These are phyloP conservation scores for Scheffersomyces lignosus DNA, from an alignment of 805 yeast genomes.

Conservation along the genomic window DNA sequence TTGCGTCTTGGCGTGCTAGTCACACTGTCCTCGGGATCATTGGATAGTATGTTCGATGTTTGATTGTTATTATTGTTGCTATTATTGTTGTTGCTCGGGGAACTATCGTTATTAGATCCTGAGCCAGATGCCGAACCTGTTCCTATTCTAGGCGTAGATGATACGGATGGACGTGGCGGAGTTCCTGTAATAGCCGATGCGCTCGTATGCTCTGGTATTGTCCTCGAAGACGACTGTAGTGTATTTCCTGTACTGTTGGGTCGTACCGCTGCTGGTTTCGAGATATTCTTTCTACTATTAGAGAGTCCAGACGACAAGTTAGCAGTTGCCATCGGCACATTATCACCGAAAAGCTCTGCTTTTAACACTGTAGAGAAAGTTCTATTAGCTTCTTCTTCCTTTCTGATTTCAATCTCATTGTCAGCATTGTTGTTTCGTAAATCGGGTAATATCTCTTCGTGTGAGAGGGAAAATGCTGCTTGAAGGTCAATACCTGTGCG, in stretches of 20 bases:
- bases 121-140: slow-evolving; percentile 6
- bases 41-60: slow-evolving; percentile 2
- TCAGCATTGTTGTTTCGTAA: slow-evolving; percentile 35
- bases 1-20: slow-evolving; percentile 42
- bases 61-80: slow-evolving; percentile 14
- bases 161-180: slow-evolving; percentile 9
- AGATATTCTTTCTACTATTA: slow-evolving; percentile 1
- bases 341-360: slow-evolving; percentile 89
- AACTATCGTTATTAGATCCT: slow-evolving; percentile 6
- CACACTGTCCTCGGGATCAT: slow-evolving; percentile 9
- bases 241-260: slow-evolving; percentile 20
- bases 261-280: slow-evolving; percentile 6
- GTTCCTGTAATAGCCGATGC: slow-evolving; percentile 3
- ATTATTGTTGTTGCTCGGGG: slow-evolving; percentile 18
- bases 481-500: slow-evolving; percentile 84
- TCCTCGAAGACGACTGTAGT: neutral
- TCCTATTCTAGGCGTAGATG: neutral
- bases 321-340: slow-evolving; percentile 57
- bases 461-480: slow-evolving; percentile 70
- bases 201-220: slow-evolving; percentile 1
- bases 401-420: slow-evolving; percentile 64
- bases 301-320: slow-evolving; percentile 17
- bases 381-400: slow-evolving; percentile 80
- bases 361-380: slow-evolving; percentile 84
- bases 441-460: slow-evolving; percentile 43